Base-by-base conservation (phyloP, 148 eudicot genomes). In the Camellia sinensis region DNA sequence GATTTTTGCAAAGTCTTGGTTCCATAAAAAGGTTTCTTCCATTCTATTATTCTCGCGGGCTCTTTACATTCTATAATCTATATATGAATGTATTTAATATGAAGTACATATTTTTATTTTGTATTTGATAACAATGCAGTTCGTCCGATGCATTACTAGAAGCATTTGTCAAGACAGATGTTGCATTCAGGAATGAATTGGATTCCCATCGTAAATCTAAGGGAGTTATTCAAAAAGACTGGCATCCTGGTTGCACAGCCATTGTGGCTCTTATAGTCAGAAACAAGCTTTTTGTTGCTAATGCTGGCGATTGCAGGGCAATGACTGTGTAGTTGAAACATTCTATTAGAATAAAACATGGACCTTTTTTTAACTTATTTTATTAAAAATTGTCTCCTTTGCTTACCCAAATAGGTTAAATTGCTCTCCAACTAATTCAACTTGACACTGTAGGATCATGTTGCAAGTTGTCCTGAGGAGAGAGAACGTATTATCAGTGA, bases 201-300 rank as follows among this genome's bases (percentile, higher is more conserved):
- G 86, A 87, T 67, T 74, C 83, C 61, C 87, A 73, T 79, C 89
- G 93, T 78, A 90, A 85, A 79, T 85, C 86, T 43, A 92, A 81
- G 78, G 92, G 90, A 61, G 79, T 81, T 66, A 76, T 88, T 40
- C 84, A 92, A 87, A 96, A 89, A 89, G 91, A 92, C 52, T 94
- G 87, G 89, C 95, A 96, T 82, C 99, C 99, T 81, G 99, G 98
- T 60, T 96, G 99, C 86, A 96, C 99, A 66, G 99, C 99, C 66
- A 80, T 92, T 84, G 84, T 89, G 68, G 90, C 94, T 73, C 90
- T 96, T 84, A 81, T 96, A 75, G 86, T 94, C 13, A 79, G 81
- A 82, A 82, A 90, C 80, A 91, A 81, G 89, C 88, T 96, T 80
- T 90, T 86, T 80, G 85, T 96, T 76, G 99, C 98, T 77, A 96